These are phyloP conservation scores for Helicocarpus griseus DNA, from an alignment of 2,329 filamentous ascomycete genomes.

Conservation along the genomic window DNA sequence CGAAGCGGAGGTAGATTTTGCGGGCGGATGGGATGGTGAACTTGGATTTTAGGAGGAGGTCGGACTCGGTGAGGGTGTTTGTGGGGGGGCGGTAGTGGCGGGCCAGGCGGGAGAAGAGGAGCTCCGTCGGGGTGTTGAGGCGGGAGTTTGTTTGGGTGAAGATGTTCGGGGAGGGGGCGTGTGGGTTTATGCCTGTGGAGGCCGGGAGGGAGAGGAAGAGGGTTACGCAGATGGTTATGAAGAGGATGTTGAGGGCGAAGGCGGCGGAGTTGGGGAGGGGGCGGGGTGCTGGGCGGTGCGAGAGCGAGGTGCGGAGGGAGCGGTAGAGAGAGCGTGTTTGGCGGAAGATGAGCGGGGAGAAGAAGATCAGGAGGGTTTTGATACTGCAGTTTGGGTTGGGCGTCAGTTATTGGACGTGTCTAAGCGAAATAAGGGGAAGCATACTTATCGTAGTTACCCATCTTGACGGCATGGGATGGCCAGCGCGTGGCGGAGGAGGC, in stretches of 20 bases:
- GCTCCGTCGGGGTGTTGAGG: constrained; percentile 73
- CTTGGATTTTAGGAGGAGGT: constrained; percentile 56
- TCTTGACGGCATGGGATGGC: constrained; percentile 13
- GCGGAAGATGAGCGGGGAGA: constrained; percentile 33
- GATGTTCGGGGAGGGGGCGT: constrained; percentile 50
- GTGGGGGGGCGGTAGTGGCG: constrained; percentile 27
- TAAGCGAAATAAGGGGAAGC: neutral
- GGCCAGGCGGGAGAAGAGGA: constrained; percentile 68
- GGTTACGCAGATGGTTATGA: constrained; percentile 43
- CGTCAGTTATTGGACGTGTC: neutral
- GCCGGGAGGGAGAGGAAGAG: constrained; percentile 54
- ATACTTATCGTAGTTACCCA: constrained; percentile 14
- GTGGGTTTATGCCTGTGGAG: constrained; percentile 44
- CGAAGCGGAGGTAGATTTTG: constrained; percentile 74
- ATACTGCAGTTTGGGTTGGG: constrained; percentile 18
- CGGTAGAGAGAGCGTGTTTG: constrained; percentile 30
- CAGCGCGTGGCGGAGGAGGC: neutral
- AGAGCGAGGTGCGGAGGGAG: constrained; percentile 23
- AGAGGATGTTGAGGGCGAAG: constrained; percentile 40
- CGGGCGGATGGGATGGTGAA: constrained; percentile 63
- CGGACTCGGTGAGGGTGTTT: constrained; percentile 38
- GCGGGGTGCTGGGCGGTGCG: constrained; percentile 22
- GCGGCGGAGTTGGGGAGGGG: constrained; percentile 26
- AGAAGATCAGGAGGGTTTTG: constrained; percentile 35
- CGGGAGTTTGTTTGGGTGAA: constrained; percentile 70